A percentile compares a stretch with the other conserved stretches of the same genome.
Evolutionary conservation across 805 yeast species (phyloP).

Genomic region (Aciculoconidium aculeatum): DNA sequence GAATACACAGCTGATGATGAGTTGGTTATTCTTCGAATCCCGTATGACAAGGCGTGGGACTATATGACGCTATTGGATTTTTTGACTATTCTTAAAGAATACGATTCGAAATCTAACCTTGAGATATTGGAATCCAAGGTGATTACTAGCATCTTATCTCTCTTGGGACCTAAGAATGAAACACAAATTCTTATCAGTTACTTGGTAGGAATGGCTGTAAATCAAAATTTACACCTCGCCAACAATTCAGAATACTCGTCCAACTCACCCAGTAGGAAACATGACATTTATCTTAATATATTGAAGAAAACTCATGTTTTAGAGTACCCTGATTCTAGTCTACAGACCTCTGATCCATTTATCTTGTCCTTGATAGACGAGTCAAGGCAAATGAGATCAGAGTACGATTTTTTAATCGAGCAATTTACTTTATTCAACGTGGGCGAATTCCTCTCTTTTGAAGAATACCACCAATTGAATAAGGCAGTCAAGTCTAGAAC

Average conservation of each 20-base stretch:
- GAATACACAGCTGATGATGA: constrained; percentile 7
- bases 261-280: constrained; percentile 15
- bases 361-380: constrained; percentile 8
- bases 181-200: constrained; percentile 23
- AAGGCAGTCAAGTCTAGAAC: constrained; percentile 54
- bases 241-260: constrained; percentile 2
- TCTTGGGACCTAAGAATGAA: constrained; percentile 21
- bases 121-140: constrained; percentile 14
- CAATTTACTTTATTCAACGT: constrained; percentile 12
- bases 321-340: constrained; percentile 12
- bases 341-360: constrained; percentile 8
- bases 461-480: constrained; percentile 21
- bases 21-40: constrained; percentile 9
- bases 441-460: constrained; percentile 15
- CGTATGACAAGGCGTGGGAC: constrained; percentile 11
- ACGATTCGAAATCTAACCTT: constrained; percentile 10
- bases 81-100: constrained; percentile 13
- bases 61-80: constrained; percentile 14
- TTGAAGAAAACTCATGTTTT: constrained; percentile 21
- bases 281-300: constrained; percentile 27
- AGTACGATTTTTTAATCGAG: constrained; percentile 12
- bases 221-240: constrained; percentile 2
- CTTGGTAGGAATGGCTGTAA: constrained; percentile 16
- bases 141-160: constrained; percentile 15
- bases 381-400: constrained; percentile 13